These are phyloP conservation scores for Lentinula sp. DNA, from an alignment of 768 basidiomycete species.

Conservation along the genomic window DNA sequence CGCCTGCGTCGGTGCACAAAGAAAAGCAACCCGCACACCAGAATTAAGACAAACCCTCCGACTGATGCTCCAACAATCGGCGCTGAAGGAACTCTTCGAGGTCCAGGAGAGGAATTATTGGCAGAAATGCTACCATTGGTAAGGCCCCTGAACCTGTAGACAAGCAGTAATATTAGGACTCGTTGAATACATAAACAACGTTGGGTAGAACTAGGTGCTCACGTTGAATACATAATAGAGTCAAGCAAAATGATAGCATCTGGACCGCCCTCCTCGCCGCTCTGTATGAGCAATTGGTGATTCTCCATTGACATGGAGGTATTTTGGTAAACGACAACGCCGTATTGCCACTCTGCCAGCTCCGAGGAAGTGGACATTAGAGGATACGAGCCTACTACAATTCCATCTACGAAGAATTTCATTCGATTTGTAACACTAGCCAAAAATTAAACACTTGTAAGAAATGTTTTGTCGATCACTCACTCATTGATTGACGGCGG, in stretches of 20 bases:
- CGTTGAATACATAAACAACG: not conserved
- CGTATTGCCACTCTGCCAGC: not conserved
- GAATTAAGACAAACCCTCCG: constrained; percentile 17
- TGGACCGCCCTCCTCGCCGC: not conserved
- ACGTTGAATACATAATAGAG: constrained; percentile 9
- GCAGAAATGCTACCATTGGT: not conserved
- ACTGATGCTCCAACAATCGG: constrained; percentile 23
- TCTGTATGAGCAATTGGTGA: constrained; percentile 9
- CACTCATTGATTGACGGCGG: not conserved
- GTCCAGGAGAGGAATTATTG: not conserved
- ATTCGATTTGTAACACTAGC: constrained; percentile 6
- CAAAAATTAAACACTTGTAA: not conserved
- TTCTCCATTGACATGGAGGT: constrained; percentile 1
- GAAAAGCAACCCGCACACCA: constrained; percentile 15
- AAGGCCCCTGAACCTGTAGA: not conserved
- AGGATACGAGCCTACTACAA: not conserved
- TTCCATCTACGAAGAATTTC: constrained; percentile 8
- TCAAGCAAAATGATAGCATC: constrained; percentile 8
- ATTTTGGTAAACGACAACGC: constrained; percentile 5
- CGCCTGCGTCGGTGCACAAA: not conserved
- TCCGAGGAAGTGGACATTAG: not conserved
- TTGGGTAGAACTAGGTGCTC: constrained; percentile 11
- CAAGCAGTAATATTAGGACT: not conserved
- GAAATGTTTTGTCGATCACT: not conserved
- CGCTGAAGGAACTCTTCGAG: not conserved